Conservation (phyloP, 2,329 filamentous ascomycete genomes). For the Exophiala aquamarina region DNA sequence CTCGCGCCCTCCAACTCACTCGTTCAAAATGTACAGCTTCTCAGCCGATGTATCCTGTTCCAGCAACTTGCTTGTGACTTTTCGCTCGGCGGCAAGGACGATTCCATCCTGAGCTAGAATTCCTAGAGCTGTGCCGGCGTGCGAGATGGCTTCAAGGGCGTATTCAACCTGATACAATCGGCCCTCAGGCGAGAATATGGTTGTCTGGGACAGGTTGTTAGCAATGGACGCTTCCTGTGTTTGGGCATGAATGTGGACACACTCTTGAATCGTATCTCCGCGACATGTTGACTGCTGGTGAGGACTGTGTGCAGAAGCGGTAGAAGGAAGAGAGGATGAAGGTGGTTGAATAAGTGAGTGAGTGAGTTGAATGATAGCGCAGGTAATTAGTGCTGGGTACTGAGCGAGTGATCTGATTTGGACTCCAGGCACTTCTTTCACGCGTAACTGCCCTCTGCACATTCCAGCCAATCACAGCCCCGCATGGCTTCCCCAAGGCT, state of each 20-base stretch:
- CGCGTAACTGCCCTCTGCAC: conserved; percentile 11
- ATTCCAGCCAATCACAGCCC: conserved; percentile 18
- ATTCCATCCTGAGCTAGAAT: conserved; percentile 98
- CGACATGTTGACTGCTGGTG: conserved; percentile 66
- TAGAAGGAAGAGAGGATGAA: background rate
- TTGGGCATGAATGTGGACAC: conserved; percentile 41
- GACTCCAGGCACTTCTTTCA: conserved; percentile 19
- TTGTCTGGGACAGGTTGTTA: conserved; percentile 64
- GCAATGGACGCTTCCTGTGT: conserved; percentile 11
- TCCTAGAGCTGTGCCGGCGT: conserved; percentile 93
- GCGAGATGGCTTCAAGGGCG: conserved; percentile 96
- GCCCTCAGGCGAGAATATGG: conserved; percentile 99
- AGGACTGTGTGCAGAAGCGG: background rate
- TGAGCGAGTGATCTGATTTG: too few relatives aligned
- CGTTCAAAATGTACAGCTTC: conserved; percentile 99
- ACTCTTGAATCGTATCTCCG: conserved; percentile 97
- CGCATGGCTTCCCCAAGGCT: too few relatives aligned
- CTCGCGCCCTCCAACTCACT: conserved; percentile 67
- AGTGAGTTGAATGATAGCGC: background rate
- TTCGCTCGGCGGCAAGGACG: conserved; percentile 94
- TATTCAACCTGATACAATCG: conserved; percentile 99
- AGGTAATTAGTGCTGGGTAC: too few relatives aligned
- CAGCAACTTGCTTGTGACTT: conserved; percentile 97
- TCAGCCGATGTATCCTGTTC: conserved; percentile 99
- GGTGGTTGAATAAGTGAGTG: background rate